Evolutionary conservation across 495 filamentous ascomycete genomes (phyloP).

Genomic region (Penicillium steckii): DNA sequence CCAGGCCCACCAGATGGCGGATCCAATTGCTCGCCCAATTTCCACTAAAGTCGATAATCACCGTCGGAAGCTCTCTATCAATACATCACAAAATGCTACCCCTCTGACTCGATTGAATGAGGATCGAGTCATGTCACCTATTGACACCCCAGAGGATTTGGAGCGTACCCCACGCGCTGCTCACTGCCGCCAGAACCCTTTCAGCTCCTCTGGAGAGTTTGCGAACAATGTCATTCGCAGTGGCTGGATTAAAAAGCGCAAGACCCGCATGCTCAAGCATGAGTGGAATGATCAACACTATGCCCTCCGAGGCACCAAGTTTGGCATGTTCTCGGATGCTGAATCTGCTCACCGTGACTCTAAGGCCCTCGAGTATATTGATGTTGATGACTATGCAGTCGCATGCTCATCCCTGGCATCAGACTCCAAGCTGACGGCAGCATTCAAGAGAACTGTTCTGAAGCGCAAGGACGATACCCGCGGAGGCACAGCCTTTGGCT

Average conservation of each 20-base stretch:
- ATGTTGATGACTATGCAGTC: conserved; percentile 94
- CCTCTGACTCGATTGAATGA: conserved; percentile 21
- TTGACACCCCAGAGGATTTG: conserved; percentile 33
- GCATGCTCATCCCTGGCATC: conserved; percentile 76
- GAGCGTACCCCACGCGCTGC: conserved; percentile 23
- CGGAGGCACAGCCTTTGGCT: conserved; percentile 70
- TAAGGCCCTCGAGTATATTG: conserved; percentile 73
- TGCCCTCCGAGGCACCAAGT: conserved; percentile 76
- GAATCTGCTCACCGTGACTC: conserved; percentile 42
- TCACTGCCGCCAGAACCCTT: conserved; percentile 23
- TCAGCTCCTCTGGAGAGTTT: neutral
- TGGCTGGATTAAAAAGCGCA: conserved; percentile 94
- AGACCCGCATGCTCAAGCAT: conserved; percentile 81
- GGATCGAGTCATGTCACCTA: conserved; percentile 15
- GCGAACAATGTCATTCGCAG: conserved; percentile 55
- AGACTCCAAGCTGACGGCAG: conserved; percentile 76
- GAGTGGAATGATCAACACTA: conserved; percentile 94
- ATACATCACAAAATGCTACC: neutral
- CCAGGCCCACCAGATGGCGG: conserved; percentile 2
- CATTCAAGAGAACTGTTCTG: conserved; percentile 82
- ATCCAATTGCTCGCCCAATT: conserved; percentile 10
- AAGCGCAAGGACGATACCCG: conserved; percentile 50
- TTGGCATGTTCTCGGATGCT: conserved; percentile 78
- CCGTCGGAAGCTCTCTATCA: neutral
- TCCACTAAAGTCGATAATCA: conserved; percentile 13